Evolutionary conservation across 2,329 filamentous ascomycete genomes (phyloP), one percentile per base, ranked within the genome.

Genomic region (Apiospora hydei): DNA sequence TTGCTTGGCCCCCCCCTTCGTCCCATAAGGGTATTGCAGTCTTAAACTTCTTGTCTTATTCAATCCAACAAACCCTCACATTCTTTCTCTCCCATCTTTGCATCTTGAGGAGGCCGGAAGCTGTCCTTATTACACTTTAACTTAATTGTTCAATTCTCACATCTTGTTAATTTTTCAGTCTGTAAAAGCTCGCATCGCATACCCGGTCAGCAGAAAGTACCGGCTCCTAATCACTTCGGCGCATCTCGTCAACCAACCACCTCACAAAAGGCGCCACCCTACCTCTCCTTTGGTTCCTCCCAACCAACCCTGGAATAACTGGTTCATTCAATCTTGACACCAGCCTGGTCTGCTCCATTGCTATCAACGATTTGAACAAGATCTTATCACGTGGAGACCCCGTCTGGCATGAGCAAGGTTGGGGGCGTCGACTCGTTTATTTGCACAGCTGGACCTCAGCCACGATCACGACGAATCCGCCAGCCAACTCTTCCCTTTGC

Each of bases 381-480:
- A 38, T n/a, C 34, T 13, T 41, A 14, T 24, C 41, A 14, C 57
- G 34, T 64, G 34, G 34, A 64, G 57, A 64, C 57, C 57, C 57
- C 57, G 57, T 64, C 57, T 64, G 57, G 57, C 57, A 41, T 18
- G 57, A 64, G n/a, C 57, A 41, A 64, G 34, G 57, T 64, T 64
- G 18, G 34, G 34, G 57, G 57, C 57, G 57, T 64, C 57, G n/a
- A 64, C 18, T 64, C 53, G 57, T 64, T 64, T n/a, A 64, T n/a
- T 41, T 18, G 21, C 18, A 38, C 41, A 41, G 57, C 57, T 64
- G 34, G 30, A 64, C 34, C 57, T 64, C 34, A 64, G 57, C 57
- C 57, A 64, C 57, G 57, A 64, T 41, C 41, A n/a, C 57, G 57
- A 64, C 34, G 57, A 64, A 64, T 64, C 57, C 41, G 57, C 53